A percentile compares a stretch with the other conserved stretches of the same genome.
Conservation (phyloP, 2,329 filamentous ascomycete species). For the Fusarium anthophilum region DNA sequence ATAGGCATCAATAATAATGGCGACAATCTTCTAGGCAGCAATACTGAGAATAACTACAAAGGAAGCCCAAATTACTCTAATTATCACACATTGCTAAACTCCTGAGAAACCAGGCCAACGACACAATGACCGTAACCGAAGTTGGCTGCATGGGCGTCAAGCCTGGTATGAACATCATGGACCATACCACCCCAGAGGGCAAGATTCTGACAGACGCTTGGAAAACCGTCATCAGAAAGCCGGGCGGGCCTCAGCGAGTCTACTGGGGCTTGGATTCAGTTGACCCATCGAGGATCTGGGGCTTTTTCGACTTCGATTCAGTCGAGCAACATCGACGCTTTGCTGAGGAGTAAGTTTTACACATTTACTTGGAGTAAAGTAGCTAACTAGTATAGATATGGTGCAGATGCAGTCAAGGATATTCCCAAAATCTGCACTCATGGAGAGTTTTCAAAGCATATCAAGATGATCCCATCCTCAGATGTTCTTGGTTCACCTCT, state of each 20-base stretch:
- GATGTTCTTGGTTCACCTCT: not conserved
- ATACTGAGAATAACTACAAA: not conserved
- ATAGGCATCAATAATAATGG: not conserved
- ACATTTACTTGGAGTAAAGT: not conserved
- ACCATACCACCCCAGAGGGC: conserved; percentile 1
- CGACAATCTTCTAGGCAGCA: not conserved
- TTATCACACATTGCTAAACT: accelerated
- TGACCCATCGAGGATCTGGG: not conserved
- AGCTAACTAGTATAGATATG: not conserved
- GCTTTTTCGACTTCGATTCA: conserved; percentile 22
- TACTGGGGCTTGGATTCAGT: conserved; percentile 13
- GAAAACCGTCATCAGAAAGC: not conserved
- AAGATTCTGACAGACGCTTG: not conserved
- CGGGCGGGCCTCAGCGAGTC: not conserved
- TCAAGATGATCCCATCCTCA: conserved; percentile 7
- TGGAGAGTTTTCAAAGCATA: conserved; percentile 15
- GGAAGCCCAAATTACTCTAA: not conserved
- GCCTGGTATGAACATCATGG: conserved; percentile 5
- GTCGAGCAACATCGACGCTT: conserved; percentile 7
- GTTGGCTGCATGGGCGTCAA: conserved; percentile 15
- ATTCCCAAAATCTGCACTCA: conserved; percentile 17
- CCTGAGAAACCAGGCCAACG: not conserved
- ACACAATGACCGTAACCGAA: conserved; percentile 10
- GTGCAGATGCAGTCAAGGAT: conserved; percentile 5
- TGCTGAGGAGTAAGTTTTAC: not conserved